Conservation (phyloP, 2,329 filamentous ascomycete genomes). For the Xenosphaeropsis pyriputrescens region DNA sequence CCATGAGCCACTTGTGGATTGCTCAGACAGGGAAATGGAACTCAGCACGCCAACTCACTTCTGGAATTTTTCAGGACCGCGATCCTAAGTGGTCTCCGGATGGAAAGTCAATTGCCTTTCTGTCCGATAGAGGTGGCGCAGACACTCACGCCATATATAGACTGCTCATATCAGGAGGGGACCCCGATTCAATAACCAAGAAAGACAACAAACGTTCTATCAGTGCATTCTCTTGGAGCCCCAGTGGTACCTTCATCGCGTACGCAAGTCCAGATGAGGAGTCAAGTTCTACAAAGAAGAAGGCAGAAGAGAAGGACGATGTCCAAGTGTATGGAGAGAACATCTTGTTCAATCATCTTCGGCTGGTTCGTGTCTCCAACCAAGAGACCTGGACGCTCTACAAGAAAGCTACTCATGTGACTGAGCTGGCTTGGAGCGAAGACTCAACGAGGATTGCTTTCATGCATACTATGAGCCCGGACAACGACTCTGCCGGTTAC, state of each 20-base stretch:
- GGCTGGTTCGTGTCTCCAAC: slow-evolving; percentile 7
- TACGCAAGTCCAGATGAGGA: slow-evolving; percentile 20
- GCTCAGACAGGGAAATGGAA: no score
- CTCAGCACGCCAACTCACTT: no score
- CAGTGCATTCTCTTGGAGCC: slow-evolving; percentile 14
- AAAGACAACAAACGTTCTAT: slow-evolving; percentile 13
- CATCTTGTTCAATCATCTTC: slow-evolving; percentile 12
- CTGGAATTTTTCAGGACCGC: no score
- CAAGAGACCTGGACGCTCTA: slow-evolving; percentile 10
- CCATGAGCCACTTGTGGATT: no score
- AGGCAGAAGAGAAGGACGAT: slow-evolving; percentile 19
- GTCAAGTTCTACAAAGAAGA: slow-evolving; percentile 14
- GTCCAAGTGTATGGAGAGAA: slow-evolving; percentile 20
- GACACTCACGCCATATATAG: slow-evolving; percentile 11
- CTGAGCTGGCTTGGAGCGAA: background rate
- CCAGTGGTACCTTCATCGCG: slow-evolving; percentile 19
- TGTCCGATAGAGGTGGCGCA: slow-evolving; percentile 18
- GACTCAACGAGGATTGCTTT: no score
- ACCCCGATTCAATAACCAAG: slow-evolving; percentile 15
- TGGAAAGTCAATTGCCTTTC: slow-evolving; percentile 16
- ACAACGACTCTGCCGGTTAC: no score
- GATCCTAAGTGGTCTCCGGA: slow-evolving; percentile 12
- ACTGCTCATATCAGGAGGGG: slow-evolving; percentile 12
- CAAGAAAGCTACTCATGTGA: slow-evolving; percentile 11
- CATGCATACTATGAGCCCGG: no score